Evolutionary conservation across 1,284 basidiomycete genomes (phyloP), one percentile per base, ranked within the genome.

Genomic region (Sphagnurus paluster): DNA sequence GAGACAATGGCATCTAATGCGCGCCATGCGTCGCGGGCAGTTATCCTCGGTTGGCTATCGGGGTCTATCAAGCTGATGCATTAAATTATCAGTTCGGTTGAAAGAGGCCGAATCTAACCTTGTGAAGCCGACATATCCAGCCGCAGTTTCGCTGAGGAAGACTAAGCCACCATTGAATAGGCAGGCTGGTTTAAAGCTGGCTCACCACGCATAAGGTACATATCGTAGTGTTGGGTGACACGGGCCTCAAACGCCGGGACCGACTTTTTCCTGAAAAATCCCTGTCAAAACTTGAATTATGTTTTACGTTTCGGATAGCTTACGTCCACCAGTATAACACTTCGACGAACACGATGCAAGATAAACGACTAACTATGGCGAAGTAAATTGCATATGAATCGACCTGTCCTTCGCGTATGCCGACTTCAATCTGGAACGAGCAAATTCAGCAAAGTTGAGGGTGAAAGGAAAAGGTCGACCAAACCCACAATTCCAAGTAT

Each of bases 291-390:
- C n/a, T 4, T 5, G 5, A 16, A 4, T 24, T 36, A 16, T 14
- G 37, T 17, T 32, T 34, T 38, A 5, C 5, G 17, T 9, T 29
- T 4, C 32, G 9, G 14, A 16, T 8, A 5, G 44, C 59, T 48
- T 23, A 60, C 61, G 48, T 54, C 57, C 57, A 59, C 42, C 53
- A 54, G 5, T 49, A 2, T 14, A 62, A 37, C 1, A 43, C n/a
- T 14, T 56, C 45, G 4, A 55, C 46, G 29, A 56, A 39, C 24
- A 50, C 44, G 1, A 42, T 42, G 25, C 56, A 59, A 1, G 49
- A 29, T 2, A 60, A 30, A 23, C 58, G 53, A 25, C 50, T 42
- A 1, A 46, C 13, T 19, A 60, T 40, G 7, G 60, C 56, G 38
- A 52, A 37, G 4, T 38, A 36, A 17, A 61, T 51, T 0, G 56